Percentiles rank a stretch among this genome's conserved stretches.
Conservation (phyloP, 106 monocot species). For the Dactylorhiza incarnata region DNA sequence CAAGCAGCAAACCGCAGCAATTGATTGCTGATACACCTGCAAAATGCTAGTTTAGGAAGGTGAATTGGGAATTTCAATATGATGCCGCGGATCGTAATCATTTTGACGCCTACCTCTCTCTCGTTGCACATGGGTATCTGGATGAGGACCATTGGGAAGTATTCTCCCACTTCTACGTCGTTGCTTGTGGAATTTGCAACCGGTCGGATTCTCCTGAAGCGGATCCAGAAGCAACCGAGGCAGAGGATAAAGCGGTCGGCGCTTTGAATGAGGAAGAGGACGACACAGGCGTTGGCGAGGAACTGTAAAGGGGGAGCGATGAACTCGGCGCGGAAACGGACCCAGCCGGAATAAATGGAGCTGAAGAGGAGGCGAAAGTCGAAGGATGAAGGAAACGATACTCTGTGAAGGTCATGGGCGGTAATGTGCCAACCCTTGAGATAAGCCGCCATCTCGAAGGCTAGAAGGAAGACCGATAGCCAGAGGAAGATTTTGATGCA, state of each 20-base stretch:
- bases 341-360: constrained; percentile 57
- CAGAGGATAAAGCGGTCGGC: constrained; percentile 74
- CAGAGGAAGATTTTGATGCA: constrained; percentile 61
- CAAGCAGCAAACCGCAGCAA: constrained; percentile 75
- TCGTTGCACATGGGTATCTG: constrained; percentile 99
- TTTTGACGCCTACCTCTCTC: constrained; percentile 52
- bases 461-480: constrained; percentile 50
- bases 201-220: constrained; percentile 60
- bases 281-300: constrained; percentile 65
- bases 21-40: constrained; percentile 95
- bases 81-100: neutral
- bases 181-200: constrained; percentile 16
- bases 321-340: constrained; percentile 50
- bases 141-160: constrained; percentile 85
- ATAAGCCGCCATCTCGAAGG: constrained; percentile 71
- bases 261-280: constrained; percentile 89
- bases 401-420: constrained; percentile 26
- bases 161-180: constrained; percentile 20
- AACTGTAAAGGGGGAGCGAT: constrained; percentile 79
- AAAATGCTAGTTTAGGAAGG: neutral
- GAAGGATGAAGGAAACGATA: constrained; percentile 19
- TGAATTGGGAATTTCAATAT: neutral
- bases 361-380: constrained; percentile 34
- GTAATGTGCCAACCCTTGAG: constrained; percentile 63
- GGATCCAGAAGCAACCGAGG: constrained; percentile 87